Evolutionary conservation across 2,329 filamentous ascomycete genomes (phyloP).

Genomic region (Aureobasidium sp.): DNA sequence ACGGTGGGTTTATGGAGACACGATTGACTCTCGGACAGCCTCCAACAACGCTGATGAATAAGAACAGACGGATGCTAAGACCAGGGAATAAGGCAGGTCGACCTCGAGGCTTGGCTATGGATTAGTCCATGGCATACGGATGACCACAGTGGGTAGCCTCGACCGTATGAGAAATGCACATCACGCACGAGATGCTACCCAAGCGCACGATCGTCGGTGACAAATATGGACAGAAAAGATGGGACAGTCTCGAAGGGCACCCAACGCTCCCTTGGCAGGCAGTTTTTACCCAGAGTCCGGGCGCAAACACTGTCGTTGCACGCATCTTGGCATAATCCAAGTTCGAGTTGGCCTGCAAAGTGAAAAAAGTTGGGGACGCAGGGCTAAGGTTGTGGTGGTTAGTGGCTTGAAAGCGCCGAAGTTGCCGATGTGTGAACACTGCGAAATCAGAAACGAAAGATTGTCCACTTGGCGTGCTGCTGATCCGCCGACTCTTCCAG

Average conservation of each 20-base stretch:
- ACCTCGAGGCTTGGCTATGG: neutral
- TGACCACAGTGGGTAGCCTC: neutral
- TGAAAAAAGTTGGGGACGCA: neutral
- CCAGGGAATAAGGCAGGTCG: neutral
- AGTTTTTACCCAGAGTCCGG: neutral
- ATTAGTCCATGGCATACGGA: slow-evolving; percentile 5
- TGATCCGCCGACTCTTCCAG: slow-evolving; percentile 14
- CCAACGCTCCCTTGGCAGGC: slow-evolving; percentile 12
- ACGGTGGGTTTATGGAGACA: slow-evolving; percentile 12
- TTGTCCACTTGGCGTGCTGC: slow-evolving; percentile 1
- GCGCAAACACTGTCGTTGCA: neutral
- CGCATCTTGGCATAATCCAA: slow-evolving; percentile 5
- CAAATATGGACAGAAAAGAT: slow-evolving; percentile 12
- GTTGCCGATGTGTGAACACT: neutral
- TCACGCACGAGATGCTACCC: neutral
- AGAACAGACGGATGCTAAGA: slow-evolving; percentile 10
- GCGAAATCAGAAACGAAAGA: neutral
- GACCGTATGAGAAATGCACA: neutral
- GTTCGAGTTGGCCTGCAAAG: neutral
- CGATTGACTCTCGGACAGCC: neutral
- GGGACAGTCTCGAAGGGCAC: slow-evolving; percentile 8
- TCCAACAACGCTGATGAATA: slow-evolving; percentile 8
- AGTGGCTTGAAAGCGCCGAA: neutral
- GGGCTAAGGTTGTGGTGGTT: neutral
- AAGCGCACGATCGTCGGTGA: slow-evolving; percentile 10